Base-by-base conservation (phyloP, 495 filamentous ascomycete species). In the Hypoxylon lienhwacheense region DNA sequence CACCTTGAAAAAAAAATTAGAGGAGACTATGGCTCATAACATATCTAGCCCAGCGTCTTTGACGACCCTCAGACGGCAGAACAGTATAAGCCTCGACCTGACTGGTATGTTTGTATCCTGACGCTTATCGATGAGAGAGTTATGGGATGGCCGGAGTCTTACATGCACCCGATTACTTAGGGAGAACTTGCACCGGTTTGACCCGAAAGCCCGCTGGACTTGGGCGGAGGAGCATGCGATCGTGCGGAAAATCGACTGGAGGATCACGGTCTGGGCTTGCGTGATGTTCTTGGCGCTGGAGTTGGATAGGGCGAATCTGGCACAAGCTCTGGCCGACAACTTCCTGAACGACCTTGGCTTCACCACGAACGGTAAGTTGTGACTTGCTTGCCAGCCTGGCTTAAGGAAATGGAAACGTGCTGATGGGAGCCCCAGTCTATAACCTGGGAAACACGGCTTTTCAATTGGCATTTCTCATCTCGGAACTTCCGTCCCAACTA, bases 221-320 rank as follows among this genome's bases (percentile, higher is more conserved):
- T 79, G 81, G 61, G 65, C 75, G 10, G 88, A 91, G 62, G 89
- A 91, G 66, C 82, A 81, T 53, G 73, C 70, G 1, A 64, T 91
- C 5, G 76, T 91, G 3, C 71, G 77, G 35, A 91, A 66, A 41
- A 55, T 66, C 59, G 70, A 71, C 55, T 58, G 45, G 46, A 66
- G 58, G 46, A 75, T 71, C 58, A 69, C 56, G 61, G 56, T 67
- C 5, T 89, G 82, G 71, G 81, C 81, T 1, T 91, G 87, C 61
- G 59, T 90, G n/a, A 90, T 87, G 66, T 90, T 91, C 69, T 89
- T 90, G 53, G 86, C 84, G 0, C 75, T 93, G 2, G 85, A 93
- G 55, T 73, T 91, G 8, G 88, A 93, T 66, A 77, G 88, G 22
- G 84, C 82, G 28, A 92, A 90, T 64, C 78, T 90, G 28, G 67